Evolutionary conservation across 2,329 filamentous ascomycete species (phyloP).

Genomic region (Trichophyton simii): DNA sequence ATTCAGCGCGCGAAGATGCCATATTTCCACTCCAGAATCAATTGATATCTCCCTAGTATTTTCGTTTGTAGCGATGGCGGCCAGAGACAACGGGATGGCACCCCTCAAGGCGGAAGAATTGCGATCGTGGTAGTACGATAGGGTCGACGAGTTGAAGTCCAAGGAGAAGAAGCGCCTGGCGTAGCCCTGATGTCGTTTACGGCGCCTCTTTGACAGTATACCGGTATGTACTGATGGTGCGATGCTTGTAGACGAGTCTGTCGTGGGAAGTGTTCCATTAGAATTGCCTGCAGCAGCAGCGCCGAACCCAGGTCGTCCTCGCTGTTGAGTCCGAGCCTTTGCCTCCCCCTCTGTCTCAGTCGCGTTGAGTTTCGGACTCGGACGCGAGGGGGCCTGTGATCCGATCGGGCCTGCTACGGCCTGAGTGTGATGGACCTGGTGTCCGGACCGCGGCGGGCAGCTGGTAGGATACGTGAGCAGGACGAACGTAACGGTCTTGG

Average conservation of each 20-base stretch:
- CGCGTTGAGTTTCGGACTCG: conserved; percentile 6
- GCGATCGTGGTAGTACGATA: conserved; percentile 92
- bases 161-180: conserved; percentile 90
- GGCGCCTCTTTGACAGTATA: conserved; percentile 71
- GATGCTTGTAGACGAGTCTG: conserved; percentile 7
- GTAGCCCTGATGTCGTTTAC: conserved; percentile 89
- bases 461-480: conserved; percentile 86
- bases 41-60: conserved; percentile 84
- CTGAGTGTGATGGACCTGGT: conserved; percentile 41
- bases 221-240: conserved; percentile 62
- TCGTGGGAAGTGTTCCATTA: not conserved
- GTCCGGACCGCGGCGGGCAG: conserved; percentile 33
- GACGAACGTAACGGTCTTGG: conserved; percentile 90
- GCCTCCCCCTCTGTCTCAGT: not conserved
- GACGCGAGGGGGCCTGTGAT: not conserved
- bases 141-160: conserved; percentile 82
- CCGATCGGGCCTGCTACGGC: conserved; percentile 30
- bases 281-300: not conserved
- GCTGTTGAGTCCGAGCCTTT: not conserved
- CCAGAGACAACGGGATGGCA: conserved; percentile 80
- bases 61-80: conserved; percentile 81
- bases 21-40: conserved; percentile 91
- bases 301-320: not conserved
- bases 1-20: conserved; percentile 79
- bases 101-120: conserved; percentile 86